These are phyloP conservation scores for Yueomyces sinensis DNA, from an alignment of 805 yeast genomes.

Conservation along the genomic window DNA sequence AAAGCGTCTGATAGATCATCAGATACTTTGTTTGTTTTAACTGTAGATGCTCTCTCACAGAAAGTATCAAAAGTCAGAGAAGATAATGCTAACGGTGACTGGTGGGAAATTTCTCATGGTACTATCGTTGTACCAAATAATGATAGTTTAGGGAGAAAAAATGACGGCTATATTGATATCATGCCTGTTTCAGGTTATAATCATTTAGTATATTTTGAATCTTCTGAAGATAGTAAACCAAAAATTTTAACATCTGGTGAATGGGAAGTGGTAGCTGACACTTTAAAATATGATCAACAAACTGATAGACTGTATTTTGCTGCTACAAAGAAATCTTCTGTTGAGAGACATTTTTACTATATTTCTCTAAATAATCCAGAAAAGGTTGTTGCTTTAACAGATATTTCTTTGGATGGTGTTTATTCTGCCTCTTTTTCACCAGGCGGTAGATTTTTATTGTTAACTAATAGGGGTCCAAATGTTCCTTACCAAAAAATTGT, in stretches of 20 bases:
- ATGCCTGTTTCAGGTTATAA: slow-evolving; percentile 45
- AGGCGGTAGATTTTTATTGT: slow-evolving; percentile 58
- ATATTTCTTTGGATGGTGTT: slow-evolving; percentile 45
- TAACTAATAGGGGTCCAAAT: slow-evolving; percentile 66
- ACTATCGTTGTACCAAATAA: slow-evolving; percentile 46
- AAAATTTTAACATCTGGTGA: slow-evolving; percentile 54
- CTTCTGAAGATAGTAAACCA: slow-evolving; percentile 46
- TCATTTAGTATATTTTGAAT: slow-evolving; percentile 78
- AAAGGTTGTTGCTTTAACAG: slow-evolving; percentile 32
- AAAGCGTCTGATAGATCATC: slow-evolving; percentile 54
- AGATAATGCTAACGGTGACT: slow-evolving; percentile 40
- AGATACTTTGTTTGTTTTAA: slow-evolving; percentile 44
- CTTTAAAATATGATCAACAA: slow-evolving; percentile 44
- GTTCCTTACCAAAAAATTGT: slow-evolving; percentile 69
- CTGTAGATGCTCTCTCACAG: slow-evolving; percentile 32
- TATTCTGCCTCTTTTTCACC: slow-evolving; percentile 63
- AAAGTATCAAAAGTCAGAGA: slow-evolving; percentile 33
- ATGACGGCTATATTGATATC: slow-evolving; percentile 75
- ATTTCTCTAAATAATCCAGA: slow-evolving; percentile 38
- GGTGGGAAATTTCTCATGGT: slow-evolving; percentile 69
- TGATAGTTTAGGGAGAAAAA: slow-evolving; percentile 25
- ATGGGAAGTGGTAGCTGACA: slow-evolving; percentile 84
- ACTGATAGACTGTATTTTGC: slow-evolving; percentile 42
- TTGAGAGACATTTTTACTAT: slow-evolving; percentile 73
- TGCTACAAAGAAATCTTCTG: slow-evolving; percentile 65